Base-by-base conservation (phyloP, 2,329 filamentous ascomycete genomes). In the Aureobasidium mangrovei region DNA sequence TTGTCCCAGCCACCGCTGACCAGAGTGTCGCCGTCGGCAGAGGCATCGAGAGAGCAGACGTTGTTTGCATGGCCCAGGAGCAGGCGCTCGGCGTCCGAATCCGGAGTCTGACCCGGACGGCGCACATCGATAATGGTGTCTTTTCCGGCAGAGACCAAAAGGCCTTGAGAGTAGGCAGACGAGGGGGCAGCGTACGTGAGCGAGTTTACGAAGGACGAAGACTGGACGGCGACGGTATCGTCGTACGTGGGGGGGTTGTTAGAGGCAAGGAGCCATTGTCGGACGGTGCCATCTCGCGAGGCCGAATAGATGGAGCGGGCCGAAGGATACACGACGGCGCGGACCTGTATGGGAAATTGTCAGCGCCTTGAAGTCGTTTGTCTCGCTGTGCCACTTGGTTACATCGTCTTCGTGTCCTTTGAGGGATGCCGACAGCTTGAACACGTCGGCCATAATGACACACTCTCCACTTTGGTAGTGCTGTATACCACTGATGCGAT, bases 1-100 rank as follows among this genome's bases (percentile, higher is more conserved):
- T 82, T 82, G 69, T 98, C 93, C 93, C 93, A 98, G 63, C 91
- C 88, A 32, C 91, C 93, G 60, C 91, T 97, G 44, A 96, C 84
- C 39, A 97, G 77, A 67, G 83, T 88, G 43, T 74, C 80, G 2
- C 84, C 85, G 56, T 83, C 79, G 1, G 85, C 80, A 48, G 84
- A 85, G 12, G 88, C 84, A 63, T 95, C 88, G 42, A 98, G 72
- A 7, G 91, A 80, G 68, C 91, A 96, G 43, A 98, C 83, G 63
- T 97, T 97, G 67, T 86, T 81, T 24, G 81, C 78, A 67, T 98
- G 93, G 9, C 93, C 91, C 48, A 95, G 75, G 7, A 98, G 78
- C 58, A 97, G 77, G 26, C 88, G 85, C 61, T 95, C 88, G 7
- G 91, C 88, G 70, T 91, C 85, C 60, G 90, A 85, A 32, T 84